phyloP scores from a whole-genome alignment of 768 basidiomycete genomes.

The Macrocybe gigantea region DNA sequence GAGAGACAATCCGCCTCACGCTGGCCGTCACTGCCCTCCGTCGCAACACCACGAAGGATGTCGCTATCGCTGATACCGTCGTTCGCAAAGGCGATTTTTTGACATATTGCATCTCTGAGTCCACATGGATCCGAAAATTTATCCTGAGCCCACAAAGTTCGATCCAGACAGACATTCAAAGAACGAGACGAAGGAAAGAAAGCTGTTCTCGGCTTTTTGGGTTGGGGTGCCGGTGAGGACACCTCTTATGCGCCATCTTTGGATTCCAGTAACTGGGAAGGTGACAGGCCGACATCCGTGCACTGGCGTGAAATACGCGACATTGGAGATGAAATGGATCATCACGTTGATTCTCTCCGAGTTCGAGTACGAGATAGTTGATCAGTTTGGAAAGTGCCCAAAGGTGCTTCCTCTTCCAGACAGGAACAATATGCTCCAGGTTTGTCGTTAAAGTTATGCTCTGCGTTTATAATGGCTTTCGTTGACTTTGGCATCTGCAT shows the following conservation, averaged over 20 bases:
- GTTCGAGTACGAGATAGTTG: constrained; percentile 29
- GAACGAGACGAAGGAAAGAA: constrained; percentile 31
- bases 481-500: neutral
- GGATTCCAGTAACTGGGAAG: neutral
- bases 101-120: constrained; percentile 23
- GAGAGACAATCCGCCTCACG: constrained; percentile 32
- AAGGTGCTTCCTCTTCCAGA: constrained; percentile 20
- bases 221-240: constrained; percentile 33
- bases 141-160: constrained; percentile 25
- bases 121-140: constrained; percentile 29
- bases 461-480: neutral
- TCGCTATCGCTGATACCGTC: constrained; percentile 17
- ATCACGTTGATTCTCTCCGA: constrained; percentile 25
- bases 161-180: constrained; percentile 27
- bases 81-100: constrained; percentile 29
- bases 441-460: constrained; percentile 1
- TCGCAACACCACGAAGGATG: constrained; percentile 25
- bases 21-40: constrained; percentile 23
- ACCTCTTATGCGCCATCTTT: neutral
- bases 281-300: constrained; percentile 31
- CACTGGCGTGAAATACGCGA: constrained; percentile 31
- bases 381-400: constrained; percentile 20
- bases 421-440: constrained; percentile 26
- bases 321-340: constrained; percentile 32
- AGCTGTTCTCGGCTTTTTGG: constrained; percentile 24